phyloP scores from a whole-genome alignment of 2,329 filamentous ascomycete genomes.

The Penicillium palitans region DNA sequence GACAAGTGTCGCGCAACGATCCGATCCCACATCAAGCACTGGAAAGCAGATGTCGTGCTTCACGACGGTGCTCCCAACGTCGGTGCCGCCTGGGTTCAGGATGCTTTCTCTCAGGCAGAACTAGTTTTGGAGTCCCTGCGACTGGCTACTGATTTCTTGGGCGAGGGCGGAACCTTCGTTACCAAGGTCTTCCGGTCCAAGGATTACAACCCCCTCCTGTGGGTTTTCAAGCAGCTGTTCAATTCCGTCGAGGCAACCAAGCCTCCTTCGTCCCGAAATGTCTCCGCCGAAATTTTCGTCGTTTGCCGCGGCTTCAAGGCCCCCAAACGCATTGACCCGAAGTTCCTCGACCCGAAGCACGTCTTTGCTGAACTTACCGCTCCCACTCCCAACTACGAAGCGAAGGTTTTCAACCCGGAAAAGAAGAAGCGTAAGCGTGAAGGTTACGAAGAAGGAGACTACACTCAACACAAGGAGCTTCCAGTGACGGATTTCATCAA shows the following conservation, averaged over 20 bases:
- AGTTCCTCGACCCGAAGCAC: conserved; percentile 82
- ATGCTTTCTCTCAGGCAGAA: conserved; percentile 97
- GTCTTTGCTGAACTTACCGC: conserved; percentile 92
- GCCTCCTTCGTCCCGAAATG: conserved; percentile 90
- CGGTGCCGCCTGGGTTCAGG: conserved; percentile 95
- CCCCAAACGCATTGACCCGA: conserved; percentile 87
- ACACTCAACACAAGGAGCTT: conserved; percentile 85
- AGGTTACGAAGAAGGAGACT: conserved; percentile 96
- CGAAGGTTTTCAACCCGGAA: conserved; percentile 97
- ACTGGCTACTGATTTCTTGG: conserved; percentile 88
- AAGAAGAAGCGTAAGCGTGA: conserved; percentile 96
- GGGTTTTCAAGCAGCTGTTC: conserved; percentile 98
- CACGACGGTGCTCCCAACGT: conserved; percentile 98
- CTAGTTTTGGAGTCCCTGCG: conserved; percentile 87
- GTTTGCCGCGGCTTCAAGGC: conserved; percentile 95
- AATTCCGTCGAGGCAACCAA: conserved; percentile 95
- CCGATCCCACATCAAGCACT: conserved; percentile 84
- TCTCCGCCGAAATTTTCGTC: conserved; percentile 97
- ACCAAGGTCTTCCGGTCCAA: conserved; percentile 98
- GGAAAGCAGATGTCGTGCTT: conserved; percentile 93
- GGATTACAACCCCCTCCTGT: conserved; percentile 92
- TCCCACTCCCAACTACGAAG: conserved; percentile 88
- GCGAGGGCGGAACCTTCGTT: conserved; percentile 87
- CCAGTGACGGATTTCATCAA: conserved; percentile 92
- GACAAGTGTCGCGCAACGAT: conserved; percentile 93